phyloP scores from a whole-genome alignment of 1,284 basidiomycete species.

The Leccinum pachyderme region DNA sequence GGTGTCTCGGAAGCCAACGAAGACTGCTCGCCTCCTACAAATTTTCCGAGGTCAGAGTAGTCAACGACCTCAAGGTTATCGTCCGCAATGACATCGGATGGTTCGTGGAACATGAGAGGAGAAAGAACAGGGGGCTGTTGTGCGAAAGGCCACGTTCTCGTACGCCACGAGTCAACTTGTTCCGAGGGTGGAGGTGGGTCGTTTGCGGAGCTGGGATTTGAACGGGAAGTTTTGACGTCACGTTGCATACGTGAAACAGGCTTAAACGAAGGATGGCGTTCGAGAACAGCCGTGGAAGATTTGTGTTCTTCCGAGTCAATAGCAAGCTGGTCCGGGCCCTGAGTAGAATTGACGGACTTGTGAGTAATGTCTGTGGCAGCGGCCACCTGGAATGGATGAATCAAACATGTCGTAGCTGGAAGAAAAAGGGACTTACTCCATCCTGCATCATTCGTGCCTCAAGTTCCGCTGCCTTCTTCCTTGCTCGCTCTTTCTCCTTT shows the following conservation, averaged over 20 bases:
- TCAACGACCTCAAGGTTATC: constrained; percentile 74
- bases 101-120: constrained; percentile 42
- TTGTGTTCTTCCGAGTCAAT: constrained; percentile 4
- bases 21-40: constrained; percentile 45
- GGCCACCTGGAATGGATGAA: constrained; percentile 20
- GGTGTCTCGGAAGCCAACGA: constrained; percentile 12
- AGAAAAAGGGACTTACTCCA: constrained; percentile 16
- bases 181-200: constrained; percentile 33
- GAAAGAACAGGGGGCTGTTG: constrained; percentile 29
- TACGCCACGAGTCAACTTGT: constrained; percentile 63
- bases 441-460: constrained; percentile 66
- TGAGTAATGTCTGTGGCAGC: constrained; percentile 10
- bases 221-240: constrained; percentile 27
- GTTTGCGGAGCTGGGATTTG: constrained; percentile 20
- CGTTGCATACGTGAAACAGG: constrained; percentile 25
- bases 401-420: neutral
- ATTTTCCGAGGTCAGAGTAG: constrained; percentile 70
- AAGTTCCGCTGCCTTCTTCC: constrained; percentile 81
- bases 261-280: constrained; percentile 35
- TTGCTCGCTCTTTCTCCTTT: constrained; percentile 80
- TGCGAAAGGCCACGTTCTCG: constrained; percentile 39
- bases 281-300: constrained; percentile 10
- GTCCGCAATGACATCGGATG: constrained; percentile 46
- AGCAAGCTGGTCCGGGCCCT: constrained; percentile 4
- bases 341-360: constrained; percentile 10